Base-by-base conservation (phyloP, 331 rosid species). In the Quercus phellos region DNA sequence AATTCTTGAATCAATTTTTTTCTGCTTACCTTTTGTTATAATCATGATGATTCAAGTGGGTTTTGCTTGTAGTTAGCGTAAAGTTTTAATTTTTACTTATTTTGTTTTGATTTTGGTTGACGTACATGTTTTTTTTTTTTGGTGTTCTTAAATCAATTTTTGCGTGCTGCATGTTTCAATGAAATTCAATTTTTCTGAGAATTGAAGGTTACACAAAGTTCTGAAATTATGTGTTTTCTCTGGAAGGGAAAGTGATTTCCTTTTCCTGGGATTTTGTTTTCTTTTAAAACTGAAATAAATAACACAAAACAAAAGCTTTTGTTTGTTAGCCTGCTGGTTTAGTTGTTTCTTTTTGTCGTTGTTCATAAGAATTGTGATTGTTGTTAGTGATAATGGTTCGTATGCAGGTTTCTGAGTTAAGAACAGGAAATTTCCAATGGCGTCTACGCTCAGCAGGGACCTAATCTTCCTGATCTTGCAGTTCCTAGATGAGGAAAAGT, bases 401-500 rank as follows among this genome's bases (percentile, higher is more conserved):
- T 59, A 29, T 74, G 51, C 70, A 77, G 84, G 69, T 53, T 72
- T 61, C 67, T 46, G 77, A 34, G 68, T 74, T 75, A 79, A 38
- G 51, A 64, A 58, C 4, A 59, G 67, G 68, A 32, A 43, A 21
- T 42, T 34, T 21, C 16, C 34, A 42, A 87, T 85, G 83, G 26
- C 78, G 12, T 4, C 32, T 53, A 3, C 24, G 4, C 74, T 79
- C 2, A 19, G n/a, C 10, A 54, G 38, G 50, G 74, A 79, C 51
- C 59, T 79, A 5, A 73, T 73, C 58, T 73, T 73, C 59, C 69
- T 79, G 74, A 54, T 79, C 34, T 21, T 73, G 78, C 83, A 79
- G 74, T 73, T 51, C 51, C 74, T 79, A 10, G 74, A 73, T 13
- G 74, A 73, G 72, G 83, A 79, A 79, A 79, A 66, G 22, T 66